These are phyloP conservation scores for Beauveria rudraprayagi DNA, from an alignment of 2,329 filamentous ascomycete genomes.

Conservation along the genomic window DNA sequence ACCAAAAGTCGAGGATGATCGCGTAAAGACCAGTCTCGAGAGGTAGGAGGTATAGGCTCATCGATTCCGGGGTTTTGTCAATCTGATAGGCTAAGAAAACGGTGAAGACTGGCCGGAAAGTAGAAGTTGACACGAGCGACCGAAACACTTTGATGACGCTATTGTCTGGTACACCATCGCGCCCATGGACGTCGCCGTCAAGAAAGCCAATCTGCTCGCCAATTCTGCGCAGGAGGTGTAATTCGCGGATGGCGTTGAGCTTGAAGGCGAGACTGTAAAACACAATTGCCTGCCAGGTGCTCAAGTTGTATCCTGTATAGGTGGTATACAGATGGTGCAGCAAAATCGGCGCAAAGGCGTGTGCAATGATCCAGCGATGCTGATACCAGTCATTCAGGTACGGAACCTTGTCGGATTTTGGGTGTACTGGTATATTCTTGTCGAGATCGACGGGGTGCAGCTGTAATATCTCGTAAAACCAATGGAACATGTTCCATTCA, in stretches of 20 bases:
- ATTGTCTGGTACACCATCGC: conserved; percentile 27
- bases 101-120: conserved; percentile 17
- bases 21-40: conserved; percentile 25
- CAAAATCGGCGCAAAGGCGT: conserved; percentile 20
- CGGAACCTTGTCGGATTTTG: conserved; percentile 26
- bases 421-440: conserved; percentile 20
- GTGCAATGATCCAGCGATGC: conserved; percentile 25
- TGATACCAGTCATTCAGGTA: conserved; percentile 21
- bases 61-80: conserved; percentile 9
- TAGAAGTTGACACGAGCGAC: conserved; percentile 18
- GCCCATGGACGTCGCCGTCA: conserved; percentile 22
- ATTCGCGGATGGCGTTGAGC: conserved; percentile 21
- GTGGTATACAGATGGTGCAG: conserved; percentile 15
- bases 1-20: conserved; percentile 29
- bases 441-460: conserved; percentile 14
- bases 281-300: conserved; percentile 1
- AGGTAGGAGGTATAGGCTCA: conserved; percentile 20
- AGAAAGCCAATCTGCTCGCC: conserved; percentile 24
- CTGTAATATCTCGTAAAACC: conserved; percentile 13
- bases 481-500: conserved; percentile 16
- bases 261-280: conserved; percentile 26
- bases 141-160: conserved; percentile 17
- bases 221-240: conserved; percentile 22
- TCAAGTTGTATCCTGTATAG: conserved; percentile 13
- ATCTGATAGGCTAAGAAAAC: conserved; percentile 20